A percentile compares a stretch with the other conserved stretches of the same genome.
phyloP scores from a whole-genome alignment of 805 yeast genomes.

The Candida cerambycidarum region DNA sequence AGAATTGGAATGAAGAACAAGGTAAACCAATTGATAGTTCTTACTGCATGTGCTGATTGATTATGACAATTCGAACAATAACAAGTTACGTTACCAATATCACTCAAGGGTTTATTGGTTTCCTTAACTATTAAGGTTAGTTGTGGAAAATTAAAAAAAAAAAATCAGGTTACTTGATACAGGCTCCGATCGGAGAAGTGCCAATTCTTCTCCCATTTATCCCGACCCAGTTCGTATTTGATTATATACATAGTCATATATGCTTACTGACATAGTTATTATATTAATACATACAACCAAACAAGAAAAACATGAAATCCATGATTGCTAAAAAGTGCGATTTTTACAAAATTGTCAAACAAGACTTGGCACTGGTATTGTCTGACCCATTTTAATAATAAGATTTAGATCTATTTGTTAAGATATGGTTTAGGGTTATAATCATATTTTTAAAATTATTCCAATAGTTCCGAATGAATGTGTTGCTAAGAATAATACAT shows the following conservation, averaged over 20 bases:
- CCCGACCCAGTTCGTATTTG: neutral
- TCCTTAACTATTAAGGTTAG: slow-evolving; percentile 27
- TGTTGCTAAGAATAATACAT: too few species aligned
- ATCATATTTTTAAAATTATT: too few species aligned
- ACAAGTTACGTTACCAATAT: slow-evolving; percentile 31
- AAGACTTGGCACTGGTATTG: slow-evolving; percentile 1
- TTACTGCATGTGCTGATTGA: slow-evolving; percentile 50
- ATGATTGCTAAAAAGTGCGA: slow-evolving; percentile 14
- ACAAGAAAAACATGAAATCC: slow-evolving; percentile 34
- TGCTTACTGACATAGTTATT: too few species aligned
- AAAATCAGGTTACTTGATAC: neutral
- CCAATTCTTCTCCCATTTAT: neutral
- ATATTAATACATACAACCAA: slow-evolving; percentile 33
- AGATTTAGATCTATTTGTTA: too few species aligned
- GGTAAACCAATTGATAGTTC: slow-evolving; percentile 53
- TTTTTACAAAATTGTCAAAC: neutral
- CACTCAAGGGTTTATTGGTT: slow-evolving; percentile 31
- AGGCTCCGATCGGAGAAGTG: neutral
- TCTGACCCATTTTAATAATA: neutral
- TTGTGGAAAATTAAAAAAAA: slow-evolving; percentile 4
- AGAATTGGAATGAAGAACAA: slow-evolving; percentile 54
- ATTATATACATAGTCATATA: neutral
- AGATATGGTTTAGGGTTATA: too few species aligned
- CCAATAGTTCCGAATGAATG: too few species aligned
- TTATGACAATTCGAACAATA: slow-evolving; percentile 63